Evolutionary conservation across 164 flowering plant species (phyloP).

Genomic region (Macadamia integrifolia): DNA sequence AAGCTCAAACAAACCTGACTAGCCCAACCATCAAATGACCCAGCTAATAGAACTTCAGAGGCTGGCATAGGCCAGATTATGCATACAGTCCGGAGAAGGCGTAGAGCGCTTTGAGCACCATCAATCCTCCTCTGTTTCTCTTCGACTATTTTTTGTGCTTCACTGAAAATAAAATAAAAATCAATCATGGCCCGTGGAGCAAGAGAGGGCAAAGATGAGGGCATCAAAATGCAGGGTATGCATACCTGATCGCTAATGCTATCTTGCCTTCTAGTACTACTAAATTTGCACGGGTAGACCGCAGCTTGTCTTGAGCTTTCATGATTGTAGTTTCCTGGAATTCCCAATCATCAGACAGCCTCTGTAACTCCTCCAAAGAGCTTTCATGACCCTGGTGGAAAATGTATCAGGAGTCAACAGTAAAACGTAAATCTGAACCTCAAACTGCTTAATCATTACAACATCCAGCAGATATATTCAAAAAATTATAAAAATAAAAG

Average conservation of each 20-base stretch:
- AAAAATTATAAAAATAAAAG: too few species aligned
- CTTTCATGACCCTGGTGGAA: conserved; percentile 35
- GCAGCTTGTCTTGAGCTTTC: conserved; percentile 49
- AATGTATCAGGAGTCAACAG: conserved; percentile 5
- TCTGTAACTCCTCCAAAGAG: conserved; percentile 37
- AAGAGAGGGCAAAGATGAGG: conserved; percentile 4
- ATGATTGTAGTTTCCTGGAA: conserved; percentile 79
- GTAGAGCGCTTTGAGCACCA: conserved; percentile 47
- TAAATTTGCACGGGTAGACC: conserved; percentile 73
- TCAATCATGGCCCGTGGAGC: neutral
- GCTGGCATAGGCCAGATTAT: conserved; percentile 83
- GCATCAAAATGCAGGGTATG: conserved; percentile 5
- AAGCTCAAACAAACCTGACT: conserved; percentile 52
- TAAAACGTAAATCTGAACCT: neutral
- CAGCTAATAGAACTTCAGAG: conserved; percentile 69
- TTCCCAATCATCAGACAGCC: conserved; percentile 82
- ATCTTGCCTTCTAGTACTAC: conserved; percentile 81
- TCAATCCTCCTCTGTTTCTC: conserved; percentile 66
- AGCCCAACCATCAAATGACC: conserved; percentile 96
- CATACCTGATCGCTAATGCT: conserved; percentile 67
- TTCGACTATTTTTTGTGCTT: conserved; percentile 57
- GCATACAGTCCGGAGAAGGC: conserved; percentile 49
- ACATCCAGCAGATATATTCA: neutral
- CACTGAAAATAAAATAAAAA: conserved; percentile 33
- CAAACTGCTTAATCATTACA: neutral